Evolutionary conservation across 768 basidiomycete species (phyloP), one percentile per base, ranked within the genome.

Genomic region (Tephrocybe sp.): DNA sequence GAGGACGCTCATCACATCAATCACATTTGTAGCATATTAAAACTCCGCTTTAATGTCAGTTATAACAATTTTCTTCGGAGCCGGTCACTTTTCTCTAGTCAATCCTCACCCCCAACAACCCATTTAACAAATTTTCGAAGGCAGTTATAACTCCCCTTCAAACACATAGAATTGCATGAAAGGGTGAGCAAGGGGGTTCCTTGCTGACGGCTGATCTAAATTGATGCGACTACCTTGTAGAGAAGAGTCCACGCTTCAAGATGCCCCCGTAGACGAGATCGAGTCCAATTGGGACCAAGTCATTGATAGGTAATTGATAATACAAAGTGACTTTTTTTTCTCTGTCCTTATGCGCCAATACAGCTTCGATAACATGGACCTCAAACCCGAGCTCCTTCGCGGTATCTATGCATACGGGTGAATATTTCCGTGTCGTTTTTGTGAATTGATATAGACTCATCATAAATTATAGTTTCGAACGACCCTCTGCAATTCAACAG

Each of bases 251-350:
- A 61, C 75, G 59, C 81, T 92, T 67, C 86, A 90, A 68, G 90
- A 92, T 84, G 78, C 88, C 71, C 68, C 78, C 59, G 84, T 87
- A 62, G 75, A 66, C 60, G 91, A 93, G 82, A 96, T 98, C 74
- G 94, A 98, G 85, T 95, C 93, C 82, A 98, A 98, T 76, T 97
- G 94, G 94, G 91, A 96, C 79, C 87, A 94, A 70, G 76, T 97
- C 65, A 86, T 91, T 66, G 94, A 98, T 79, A 97, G 92, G 94
- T 96, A 44, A 87, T 13, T 11, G 68, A 79, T 15, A 12, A 12
- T 24, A 11, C 19, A 5, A 18, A 26, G 8, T 3, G 9, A n/a
- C n/a, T n/a, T n/a, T n/a, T 47, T n/a, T 15, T 49, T 40, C 16
- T 47, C 26, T 57, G 18, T 40, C 43, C 26, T 47, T n/a, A 19